Percentiles rank a stretch among this genome's conserved stretches.
These are phyloP conservation scores for Amaranthus hypochondriacus DNA, from an alignment of 148 eudicot genomes.

Conservation along the genomic window DNA sequence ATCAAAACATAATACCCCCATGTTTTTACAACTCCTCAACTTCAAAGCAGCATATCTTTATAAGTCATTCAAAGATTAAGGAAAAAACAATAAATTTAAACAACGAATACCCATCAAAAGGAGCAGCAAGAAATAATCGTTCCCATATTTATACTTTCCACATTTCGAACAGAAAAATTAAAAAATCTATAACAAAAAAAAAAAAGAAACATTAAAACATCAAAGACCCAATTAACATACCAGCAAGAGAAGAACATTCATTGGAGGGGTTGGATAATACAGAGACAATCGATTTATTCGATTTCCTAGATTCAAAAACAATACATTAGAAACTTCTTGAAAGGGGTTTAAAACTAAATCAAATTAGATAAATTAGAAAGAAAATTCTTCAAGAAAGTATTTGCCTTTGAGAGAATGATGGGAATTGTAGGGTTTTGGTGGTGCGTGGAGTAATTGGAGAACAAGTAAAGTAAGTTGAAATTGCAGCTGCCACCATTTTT, in stretches of 20 bases:
- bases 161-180: no score
- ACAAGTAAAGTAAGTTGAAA: conserved; percentile 34
- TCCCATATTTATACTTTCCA: no score
- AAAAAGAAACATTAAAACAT: not conserved
- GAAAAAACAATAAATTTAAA: not conserved
- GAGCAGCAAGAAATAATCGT: no score
- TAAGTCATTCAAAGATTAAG: not conserved
- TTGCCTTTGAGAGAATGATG: conserved; percentile 26
- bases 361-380: not conserved
- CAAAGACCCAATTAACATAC: not conserved
- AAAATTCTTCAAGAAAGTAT: not conserved
- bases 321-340: not conserved
- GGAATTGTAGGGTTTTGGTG: conserved; percentile 17
- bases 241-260: conserved; percentile 28
- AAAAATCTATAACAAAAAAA: not conserved
- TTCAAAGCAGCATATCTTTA: no score
- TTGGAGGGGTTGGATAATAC: conserved; percentile 30
- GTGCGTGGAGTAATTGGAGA: conserved; percentile 20
- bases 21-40: no score
- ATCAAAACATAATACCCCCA: no score
- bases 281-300: conserved; percentile 30
- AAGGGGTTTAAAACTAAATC: not conserved
- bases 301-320: conserved; percentile 25
- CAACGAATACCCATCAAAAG: no score
- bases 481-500: conserved; percentile 42